Percentiles rank a stretch among this genome's conserved stretches.
Conservation (phyloP, 306 rosid species). For the Dryas drummondii region DNA sequence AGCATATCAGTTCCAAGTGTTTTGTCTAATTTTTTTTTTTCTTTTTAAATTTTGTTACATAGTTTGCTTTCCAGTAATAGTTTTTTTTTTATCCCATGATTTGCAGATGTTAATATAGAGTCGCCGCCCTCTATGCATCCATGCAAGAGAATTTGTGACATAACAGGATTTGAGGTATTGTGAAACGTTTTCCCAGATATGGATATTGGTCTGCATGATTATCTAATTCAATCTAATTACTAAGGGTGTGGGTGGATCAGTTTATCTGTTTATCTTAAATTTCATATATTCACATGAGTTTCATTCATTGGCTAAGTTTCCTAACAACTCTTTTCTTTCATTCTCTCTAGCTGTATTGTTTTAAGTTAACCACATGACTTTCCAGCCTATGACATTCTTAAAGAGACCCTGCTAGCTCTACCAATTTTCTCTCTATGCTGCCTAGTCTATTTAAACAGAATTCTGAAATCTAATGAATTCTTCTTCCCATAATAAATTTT, state of each 20-base stretch:
- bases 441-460: background rate
- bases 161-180: constrained; percentile 85
- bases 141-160: constrained; percentile 82
- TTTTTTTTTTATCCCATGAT: constrained; percentile 18
- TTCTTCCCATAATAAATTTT: background rate
- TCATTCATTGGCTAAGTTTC: background rate
- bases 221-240: background rate
- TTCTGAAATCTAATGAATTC: background rate
- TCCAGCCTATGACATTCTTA: background rate
- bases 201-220: constrained; percentile 10
- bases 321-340: background rate
- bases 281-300: background rate
- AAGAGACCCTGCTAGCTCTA: background rate
- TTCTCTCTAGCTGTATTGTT: background rate
- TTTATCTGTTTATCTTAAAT: background rate
- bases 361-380: background rate
- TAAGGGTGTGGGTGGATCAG: background rate
- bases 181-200: background rate
- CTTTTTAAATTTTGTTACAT: background rate
- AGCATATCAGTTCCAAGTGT: background rate
- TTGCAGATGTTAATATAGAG: constrained; percentile 80
- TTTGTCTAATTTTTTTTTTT: background rate
- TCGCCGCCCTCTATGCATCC: constrained; percentile 94
- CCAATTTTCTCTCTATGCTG: background rate
- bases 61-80: background rate